Evolutionary conservation across 192 early-diverging fungal species (phyloP).

Genomic region (Backusella westeae): DNA sequence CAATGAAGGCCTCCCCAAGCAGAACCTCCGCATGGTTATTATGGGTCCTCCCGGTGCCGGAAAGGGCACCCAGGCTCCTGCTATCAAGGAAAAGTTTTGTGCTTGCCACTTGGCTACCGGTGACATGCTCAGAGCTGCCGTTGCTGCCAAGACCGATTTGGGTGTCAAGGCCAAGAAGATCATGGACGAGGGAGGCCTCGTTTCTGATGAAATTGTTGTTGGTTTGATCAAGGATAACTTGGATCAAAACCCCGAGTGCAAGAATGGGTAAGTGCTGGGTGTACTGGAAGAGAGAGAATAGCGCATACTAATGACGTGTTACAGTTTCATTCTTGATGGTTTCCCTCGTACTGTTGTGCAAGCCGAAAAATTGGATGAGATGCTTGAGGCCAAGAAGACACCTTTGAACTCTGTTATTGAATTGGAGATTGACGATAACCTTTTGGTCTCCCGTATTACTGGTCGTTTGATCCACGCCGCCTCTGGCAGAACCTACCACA

Average conservation of each 20-base stretch:
- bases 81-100: conserved; percentile 92
- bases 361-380: conserved; percentile 96
- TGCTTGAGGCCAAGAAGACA: conserved; percentile 80
- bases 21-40: conserved; percentile 69
- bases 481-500: conserved; percentile 96
- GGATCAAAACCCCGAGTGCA: conserved; percentile 90
- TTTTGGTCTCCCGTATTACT: conserved; percentile 93
- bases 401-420: conserved; percentile 86
- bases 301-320: not conserved
- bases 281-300: not conserved
- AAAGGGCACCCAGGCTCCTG: conserved; percentile 83
- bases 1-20: conserved; percentile 23
- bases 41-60: conserved; percentile 93
- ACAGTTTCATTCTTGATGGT: conserved; percentile 94
- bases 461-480: conserved; percentile 94
- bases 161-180: conserved; percentile 97
- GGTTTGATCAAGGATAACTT: conserved; percentile 96
- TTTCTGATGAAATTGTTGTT: conserved; percentile 98
- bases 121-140: conserved; percentile 98
- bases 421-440: conserved; percentile 86
- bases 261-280: conserved; percentile 66
- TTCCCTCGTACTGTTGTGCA: conserved; percentile 98
- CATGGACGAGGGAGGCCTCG: conserved; percentile 97
- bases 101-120: conserved; percentile 98
- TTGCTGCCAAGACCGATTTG: conserved; percentile 84